Percentiles rank a stretch among this genome's conserved stretches.
Conservation (phyloP, 73 alveolate genomes). For the Blepharisma japonicum region DNA sequence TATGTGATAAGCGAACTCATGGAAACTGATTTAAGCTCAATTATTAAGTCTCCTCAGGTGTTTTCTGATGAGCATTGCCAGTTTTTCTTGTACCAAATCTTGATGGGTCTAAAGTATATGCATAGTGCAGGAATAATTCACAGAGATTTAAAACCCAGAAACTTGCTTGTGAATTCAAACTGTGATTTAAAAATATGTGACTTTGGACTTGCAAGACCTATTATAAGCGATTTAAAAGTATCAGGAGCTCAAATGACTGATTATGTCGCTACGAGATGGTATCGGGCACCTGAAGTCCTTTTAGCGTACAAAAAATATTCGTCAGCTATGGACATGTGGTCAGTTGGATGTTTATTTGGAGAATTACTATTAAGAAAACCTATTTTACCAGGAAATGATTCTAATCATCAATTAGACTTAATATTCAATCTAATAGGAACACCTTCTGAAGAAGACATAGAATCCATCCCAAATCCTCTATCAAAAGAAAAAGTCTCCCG, state of each 20-base stretch:
- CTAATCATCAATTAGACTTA: constrained; percentile 73
- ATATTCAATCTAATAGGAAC: constrained; percentile 84
- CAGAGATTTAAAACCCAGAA: constrained; percentile 90
- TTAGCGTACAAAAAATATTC: constrained; percentile 56
- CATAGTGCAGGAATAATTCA: constrained; percentile 90
- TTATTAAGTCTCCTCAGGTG: constrained; percentile 86
- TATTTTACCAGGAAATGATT: constrained; percentile 82
- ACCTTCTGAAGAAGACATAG: constrained; percentile 64
- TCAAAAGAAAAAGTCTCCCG: constrained; percentile 36
- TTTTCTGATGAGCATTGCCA: constrained; percentile 92
- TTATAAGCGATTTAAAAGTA: constrained; percentile 44
- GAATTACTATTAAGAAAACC: constrained; percentile 85
- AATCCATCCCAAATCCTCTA: constrained; percentile 49
- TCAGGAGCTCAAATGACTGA: constrained; percentile 63
- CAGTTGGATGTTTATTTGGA: constrained; percentile 92
- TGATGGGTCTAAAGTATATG: constrained; percentile 86
- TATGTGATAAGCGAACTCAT: constrained; percentile 89
- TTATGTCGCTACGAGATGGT: constrained; percentile 86
- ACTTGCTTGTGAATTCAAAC: constrained; percentile 83
- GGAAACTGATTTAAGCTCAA: constrained; percentile 96
- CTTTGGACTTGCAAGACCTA: constrained; percentile 86
- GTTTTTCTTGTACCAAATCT: constrained; percentile 88
- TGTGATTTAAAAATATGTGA: constrained; percentile 94
- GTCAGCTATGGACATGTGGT: constrained; percentile 80
- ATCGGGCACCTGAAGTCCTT: constrained; percentile 83